These are phyloP conservation scores for Stenogyne calaminthoides DNA, from an alignment of 305 asterid genomes.

Conservation along the genomic window DNA sequence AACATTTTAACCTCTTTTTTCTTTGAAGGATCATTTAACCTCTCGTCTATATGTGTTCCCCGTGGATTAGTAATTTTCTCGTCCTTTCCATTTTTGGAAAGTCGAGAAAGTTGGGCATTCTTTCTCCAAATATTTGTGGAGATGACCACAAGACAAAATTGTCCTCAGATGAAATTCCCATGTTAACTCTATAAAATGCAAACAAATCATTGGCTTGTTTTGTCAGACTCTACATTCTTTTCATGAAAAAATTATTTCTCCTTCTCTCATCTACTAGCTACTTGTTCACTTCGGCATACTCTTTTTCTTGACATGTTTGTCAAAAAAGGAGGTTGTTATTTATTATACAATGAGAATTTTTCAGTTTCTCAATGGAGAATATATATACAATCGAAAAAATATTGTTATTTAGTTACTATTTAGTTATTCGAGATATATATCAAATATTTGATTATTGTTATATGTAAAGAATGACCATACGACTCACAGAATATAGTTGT, in stretches of 20 bases:
- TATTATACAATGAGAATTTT: too few species aligned
- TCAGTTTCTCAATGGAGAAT: too few species aligned
- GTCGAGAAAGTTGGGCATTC: slow-evolving; percentile 11
- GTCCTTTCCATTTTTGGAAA: slow-evolving; percentile 4
- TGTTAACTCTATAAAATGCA: slow-evolving; percentile 22
- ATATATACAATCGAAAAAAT: neutral
- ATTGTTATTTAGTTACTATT: neutral
- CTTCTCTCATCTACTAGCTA: neutral
- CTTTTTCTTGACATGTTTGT: slow-evolving; percentile 2
- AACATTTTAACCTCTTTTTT: too few species aligned
- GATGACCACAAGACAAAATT: slow-evolving; percentile 30
- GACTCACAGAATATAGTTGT: too few species aligned
- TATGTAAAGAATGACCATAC: too few species aligned
- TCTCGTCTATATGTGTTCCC: too few species aligned
- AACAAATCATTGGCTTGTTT: slow-evolving; percentile 14
- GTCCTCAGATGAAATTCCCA: slow-evolving; percentile 3
- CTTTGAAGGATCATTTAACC: too few species aligned
- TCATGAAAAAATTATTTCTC: neutral
- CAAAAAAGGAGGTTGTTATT: neutral
- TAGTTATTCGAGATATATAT: neutral
- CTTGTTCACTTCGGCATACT: neutral
- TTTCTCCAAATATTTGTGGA: neutral
- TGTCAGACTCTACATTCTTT: neutral
- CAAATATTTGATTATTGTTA: too few species aligned
- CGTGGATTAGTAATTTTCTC: slow-evolving; percentile 11